Conservation (phyloP, 805 yeast genomes). For the Candida tammaniensis region DNA sequence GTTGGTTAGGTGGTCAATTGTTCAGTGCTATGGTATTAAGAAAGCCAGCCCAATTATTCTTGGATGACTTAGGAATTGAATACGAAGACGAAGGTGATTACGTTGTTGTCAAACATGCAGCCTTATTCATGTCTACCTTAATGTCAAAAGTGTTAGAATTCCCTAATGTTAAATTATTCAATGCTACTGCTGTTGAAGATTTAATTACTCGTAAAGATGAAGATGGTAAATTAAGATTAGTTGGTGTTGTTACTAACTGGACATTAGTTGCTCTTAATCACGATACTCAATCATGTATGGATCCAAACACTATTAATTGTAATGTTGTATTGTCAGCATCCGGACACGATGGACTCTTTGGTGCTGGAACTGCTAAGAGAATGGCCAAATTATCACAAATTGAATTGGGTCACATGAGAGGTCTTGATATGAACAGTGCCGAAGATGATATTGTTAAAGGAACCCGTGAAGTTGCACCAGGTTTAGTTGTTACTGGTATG, state of each 20-base stretch:
- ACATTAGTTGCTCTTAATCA: slow-evolving; percentile 74
- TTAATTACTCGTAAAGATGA: slow-evolving; percentile 63
- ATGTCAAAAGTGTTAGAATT: slow-evolving; percentile 65
- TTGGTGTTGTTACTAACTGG: slow-evolving; percentile 85
- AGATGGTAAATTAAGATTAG: slow-evolving; percentile 57
- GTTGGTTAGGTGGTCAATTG: slow-evolving; percentile 75
- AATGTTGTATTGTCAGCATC: slow-evolving; percentile 66
- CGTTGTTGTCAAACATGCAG: slow-evolving; percentile 79
- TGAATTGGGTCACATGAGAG: slow-evolving; percentile 66
- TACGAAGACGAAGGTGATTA: slow-evolving; percentile 80
- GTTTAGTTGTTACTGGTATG: slow-evolving; percentile 72
- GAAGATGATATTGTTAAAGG: slow-evolving; percentile 73
- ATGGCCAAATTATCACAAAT: slow-evolving; percentile 29
- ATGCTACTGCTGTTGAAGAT: slow-evolving; percentile 80
- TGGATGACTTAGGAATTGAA: slow-evolving; percentile 59
- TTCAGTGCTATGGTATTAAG: slow-evolving; percentile 78
- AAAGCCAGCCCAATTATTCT: slow-evolving; percentile 72
- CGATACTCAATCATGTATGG: slow-evolving; percentile 78
- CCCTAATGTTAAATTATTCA: slow-evolving; percentile 74
- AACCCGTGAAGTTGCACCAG: slow-evolving; percentile 64
- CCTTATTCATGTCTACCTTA: slow-evolving; percentile 69
- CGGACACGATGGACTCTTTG: slow-evolving; percentile 84
- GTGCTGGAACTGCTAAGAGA: slow-evolving; percentile 76
- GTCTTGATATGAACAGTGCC: slow-evolving; percentile 74
- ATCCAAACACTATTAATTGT: slow-evolving; percentile 72